Conservation (phyloP, 169 alveolate species). For the Babesia caballi region DNA sequence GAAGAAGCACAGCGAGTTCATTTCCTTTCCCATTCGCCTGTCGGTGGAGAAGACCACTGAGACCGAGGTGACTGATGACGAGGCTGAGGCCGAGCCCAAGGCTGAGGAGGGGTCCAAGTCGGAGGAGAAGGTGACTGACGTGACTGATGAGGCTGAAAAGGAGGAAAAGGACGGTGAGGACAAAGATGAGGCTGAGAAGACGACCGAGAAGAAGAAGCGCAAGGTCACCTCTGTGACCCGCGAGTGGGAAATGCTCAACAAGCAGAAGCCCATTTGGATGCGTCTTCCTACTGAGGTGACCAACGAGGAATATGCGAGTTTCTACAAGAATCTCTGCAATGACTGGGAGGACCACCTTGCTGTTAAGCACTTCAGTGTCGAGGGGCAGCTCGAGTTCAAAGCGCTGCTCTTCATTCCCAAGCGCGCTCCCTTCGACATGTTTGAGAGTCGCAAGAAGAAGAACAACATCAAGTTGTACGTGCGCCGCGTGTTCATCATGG, state of each 20-base stretch:
- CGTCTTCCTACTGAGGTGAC: constrained; percentile 97
- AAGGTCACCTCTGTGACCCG: constrained; percentile 95
- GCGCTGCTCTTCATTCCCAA: constrained; percentile 98
- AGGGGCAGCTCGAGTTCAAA: constrained; percentile 98
- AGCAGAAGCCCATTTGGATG: constrained; percentile 99
- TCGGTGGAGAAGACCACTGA: constrained; percentile 96
- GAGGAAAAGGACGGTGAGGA: constrained; percentile 71
- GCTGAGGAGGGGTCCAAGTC: constrained; percentile 73
- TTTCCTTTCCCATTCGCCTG: constrained; percentile 97
- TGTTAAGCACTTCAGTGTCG: constrained; percentile 98
- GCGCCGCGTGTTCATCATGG: constrained; percentile 99
- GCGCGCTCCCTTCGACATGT: constrained; percentile 99
- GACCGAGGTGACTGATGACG: constrained; percentile 97
- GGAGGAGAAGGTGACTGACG: constrained; percentile 67
- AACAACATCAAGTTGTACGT: constrained; percentile 98
- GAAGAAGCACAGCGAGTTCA: constrained; percentile 99
- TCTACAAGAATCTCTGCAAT: constrained; percentile 97
- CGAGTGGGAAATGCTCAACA: constrained; percentile 97
- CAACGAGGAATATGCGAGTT: constrained; percentile 97
- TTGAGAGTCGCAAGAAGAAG: constrained; percentile 98
- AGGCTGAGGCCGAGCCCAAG: constrained; percentile 84
- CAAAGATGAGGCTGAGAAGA: constrained; percentile 77
- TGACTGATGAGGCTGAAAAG: constrained; percentile 57
- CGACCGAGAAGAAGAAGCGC: constrained; percentile 91
- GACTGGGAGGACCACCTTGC: constrained; percentile 99